Base-by-base conservation (phyloP, 2,329 filamentous ascomycete species). In the Incumbomyces delicatus region DNA sequence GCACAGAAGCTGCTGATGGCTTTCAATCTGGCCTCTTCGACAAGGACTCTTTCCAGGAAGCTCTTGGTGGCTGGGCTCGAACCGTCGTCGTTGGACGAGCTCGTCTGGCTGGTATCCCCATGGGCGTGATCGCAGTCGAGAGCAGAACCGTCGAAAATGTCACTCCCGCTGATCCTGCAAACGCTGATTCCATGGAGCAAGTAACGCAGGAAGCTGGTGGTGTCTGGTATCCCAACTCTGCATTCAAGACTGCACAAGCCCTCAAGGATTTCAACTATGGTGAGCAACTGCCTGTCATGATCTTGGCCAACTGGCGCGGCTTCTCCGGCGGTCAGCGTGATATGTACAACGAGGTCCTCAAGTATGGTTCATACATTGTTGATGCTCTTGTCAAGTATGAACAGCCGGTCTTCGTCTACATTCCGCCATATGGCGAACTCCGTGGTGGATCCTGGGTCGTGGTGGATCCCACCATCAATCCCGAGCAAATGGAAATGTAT, bases 281-380 rank as follows among this genome's bases (percentile, higher is more conserved):
- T 65, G 92, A 98, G 72, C 92, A 98, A 73, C 77, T 98, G 62
- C 92, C 92, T 48, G 74, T 98, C 56, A 96, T 98, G 88, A 98
- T 98, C 64, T 81, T 98, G 54, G 92, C 92, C 70, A 98, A 98
- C 78, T 98, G 92, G 92, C 84, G 92, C 81, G 92, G 92, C 75
- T 98, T 98, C 87, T 98, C 92, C 57, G 92, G 92, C 74, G 92
- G 92, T 55, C 92, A 98, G 72, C 87, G 90, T 58, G 92, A 98
- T 71, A 98, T 98, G 92, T 98, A 94, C 81, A 95, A 96, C 73
- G 92, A 98, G 72, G 92, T 98, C 13, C 81, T 98, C 69, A 98
- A 98, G 76, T 98, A 98, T 63, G 92, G 92, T 63, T 95, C 90
- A 14, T 96, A 92, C 77, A 98, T 98, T 63, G 92, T 98, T 58